phyloP scores from a whole-genome alignment of 495 filamentous ascomycete genomes.

The Penicillium soppii region DNA sequence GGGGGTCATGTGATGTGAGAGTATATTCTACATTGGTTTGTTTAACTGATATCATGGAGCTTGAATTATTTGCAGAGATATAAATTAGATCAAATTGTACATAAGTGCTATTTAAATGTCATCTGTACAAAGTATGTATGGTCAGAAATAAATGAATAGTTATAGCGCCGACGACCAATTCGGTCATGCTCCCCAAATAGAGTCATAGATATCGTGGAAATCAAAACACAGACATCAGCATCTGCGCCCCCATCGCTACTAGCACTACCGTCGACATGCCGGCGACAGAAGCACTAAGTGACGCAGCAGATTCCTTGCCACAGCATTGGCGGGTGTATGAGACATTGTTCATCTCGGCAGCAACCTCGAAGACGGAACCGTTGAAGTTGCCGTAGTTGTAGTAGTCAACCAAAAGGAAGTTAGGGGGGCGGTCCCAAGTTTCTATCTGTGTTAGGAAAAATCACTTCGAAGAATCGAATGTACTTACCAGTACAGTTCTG shows the following conservation, averaged over 20 bases:
- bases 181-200: slow-evolving; percentile 8
- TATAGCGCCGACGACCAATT: slow-evolving; percentile 3
- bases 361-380: slow-evolving; percentile 91
- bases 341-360: slow-evolving; percentile 81
- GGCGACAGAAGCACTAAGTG: slow-evolving; percentile 18
- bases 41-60: no score
- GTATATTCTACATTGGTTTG: no score
- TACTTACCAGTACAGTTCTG: slow-evolving; percentile 60
- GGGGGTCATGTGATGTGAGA: slow-evolving; percentile 18
- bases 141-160: neutral
- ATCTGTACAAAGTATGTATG: slow-evolving; percentile 2
- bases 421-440: slow-evolving; percentile 72
- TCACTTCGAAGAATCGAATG: neutral
- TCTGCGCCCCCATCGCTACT: slow-evolving; percentile 26
- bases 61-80: no score
- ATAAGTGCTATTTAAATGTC: neutral
- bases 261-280: slow-evolving; percentile 23
- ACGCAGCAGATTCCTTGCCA: slow-evolving; percentile 44
- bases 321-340: slow-evolving; percentile 77
- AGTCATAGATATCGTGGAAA: slow-evolving; percentile 9
- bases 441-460: slow-evolving; percentile 21
- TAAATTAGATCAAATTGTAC: neutral
- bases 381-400: slow-evolving; percentile 69
- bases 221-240: slow-evolving; percentile 27
- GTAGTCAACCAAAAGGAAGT: slow-evolving; percentile 87